Percentiles rank a stretch among this genome's conserved stretches.
Evolutionary conservation across 225 moss, liverwort and hornwort genomes (phyloP).

Genomic region (Sphagnum contortum): DNA sequence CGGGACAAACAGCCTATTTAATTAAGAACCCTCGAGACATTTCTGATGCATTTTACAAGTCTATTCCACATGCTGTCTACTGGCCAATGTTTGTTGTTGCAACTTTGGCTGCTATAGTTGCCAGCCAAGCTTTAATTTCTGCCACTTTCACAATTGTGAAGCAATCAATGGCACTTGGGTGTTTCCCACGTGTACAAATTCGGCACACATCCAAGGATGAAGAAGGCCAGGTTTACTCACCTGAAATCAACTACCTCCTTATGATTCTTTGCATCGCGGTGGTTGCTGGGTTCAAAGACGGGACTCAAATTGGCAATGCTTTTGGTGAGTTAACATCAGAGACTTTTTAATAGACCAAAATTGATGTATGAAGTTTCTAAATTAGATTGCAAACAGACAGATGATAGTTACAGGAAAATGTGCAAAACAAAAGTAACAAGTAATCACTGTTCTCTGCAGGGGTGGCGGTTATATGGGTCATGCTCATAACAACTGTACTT

Average conservation of each 20-base stretch:
- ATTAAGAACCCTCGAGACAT: constrained; percentile 47
- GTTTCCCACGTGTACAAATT: constrained; percentile 71
- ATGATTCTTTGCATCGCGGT: constrained; percentile 65
- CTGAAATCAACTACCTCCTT: constrained; percentile 64
- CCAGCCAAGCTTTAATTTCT: constrained; percentile 77
- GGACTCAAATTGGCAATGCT: constrained; percentile 57
- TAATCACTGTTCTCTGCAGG: constrained; percentile 19
- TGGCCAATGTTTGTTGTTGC: constrained; percentile 79
- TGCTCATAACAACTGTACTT: constrained; percentile 59
- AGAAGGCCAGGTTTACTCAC: constrained; percentile 74
- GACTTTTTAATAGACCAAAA: too few species aligned
- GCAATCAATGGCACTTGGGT: constrained; percentile 69
- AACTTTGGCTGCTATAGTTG: constrained; percentile 72
- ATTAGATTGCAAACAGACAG: too few species aligned
- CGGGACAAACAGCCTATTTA: constrained; percentile 71
- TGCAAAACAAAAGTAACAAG: too few species aligned
- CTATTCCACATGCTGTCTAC: constrained; percentile 51
- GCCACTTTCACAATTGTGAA: constrained; percentile 76
- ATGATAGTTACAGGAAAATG: too few species aligned
- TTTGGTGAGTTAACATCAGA: constrained; percentile 36
- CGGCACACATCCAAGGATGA: constrained; percentile 53
- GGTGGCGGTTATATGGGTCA: constrained; percentile 72
- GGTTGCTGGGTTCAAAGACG: constrained; percentile 59
- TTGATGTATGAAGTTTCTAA: too few species aligned
- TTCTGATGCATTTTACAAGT: constrained; percentile 52